Evolutionary conservation across 1,139 yeast genomes (phyloP).

Genomic region (Protomyces arabidopsidicola): DNA sequence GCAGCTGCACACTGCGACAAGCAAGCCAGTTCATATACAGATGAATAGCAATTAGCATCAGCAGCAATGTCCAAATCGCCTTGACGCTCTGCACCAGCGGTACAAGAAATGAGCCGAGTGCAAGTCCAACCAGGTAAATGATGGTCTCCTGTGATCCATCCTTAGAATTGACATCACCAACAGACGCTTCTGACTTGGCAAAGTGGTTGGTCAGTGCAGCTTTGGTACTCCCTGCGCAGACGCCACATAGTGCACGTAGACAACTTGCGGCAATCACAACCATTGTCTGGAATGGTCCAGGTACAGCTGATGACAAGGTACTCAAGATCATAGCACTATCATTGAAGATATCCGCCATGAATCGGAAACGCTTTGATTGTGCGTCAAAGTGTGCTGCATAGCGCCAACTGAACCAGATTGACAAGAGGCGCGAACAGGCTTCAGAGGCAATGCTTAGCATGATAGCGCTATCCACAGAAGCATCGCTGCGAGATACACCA

Average conservation of each 20-base stretch:
- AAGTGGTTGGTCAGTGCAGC: conserved; percentile 44
- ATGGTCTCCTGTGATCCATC: conserved; percentile 44
- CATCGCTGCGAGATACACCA: conserved; percentile 43
- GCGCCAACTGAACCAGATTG: conserved; percentile 42
- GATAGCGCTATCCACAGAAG: conserved; percentile 42
- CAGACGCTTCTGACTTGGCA: conserved; percentile 36
- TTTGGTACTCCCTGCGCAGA: conserved; percentile 43
- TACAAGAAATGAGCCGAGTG: conserved; percentile 40
- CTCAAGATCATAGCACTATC: conserved; percentile 42
- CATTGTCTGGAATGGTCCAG: conserved; percentile 33
- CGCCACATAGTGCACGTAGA: conserved; percentile 41
- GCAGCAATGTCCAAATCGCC: conserved; percentile 38
- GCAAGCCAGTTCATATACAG: conserved; percentile 42
- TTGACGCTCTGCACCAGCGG: conserved; percentile 29
- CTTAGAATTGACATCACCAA: conserved; percentile 42
- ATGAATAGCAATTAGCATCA: conserved; percentile 37
- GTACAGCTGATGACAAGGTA: conserved; percentile 40
- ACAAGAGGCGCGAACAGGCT: conserved; percentile 42
- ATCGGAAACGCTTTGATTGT: conserved; percentile 42
- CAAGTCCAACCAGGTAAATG: conserved; percentile 42
- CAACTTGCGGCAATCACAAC: conserved; percentile 39
- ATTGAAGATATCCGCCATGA: conserved; percentile 42
- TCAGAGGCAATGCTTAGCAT: conserved; percentile 42
- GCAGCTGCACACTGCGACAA: conserved; percentile 40
- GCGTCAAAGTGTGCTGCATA: conserved; percentile 41